Evolutionary conservation across 2,329 filamentous ascomycete genomes (phyloP), one percentile per base, ranked within the genome.

Genomic region (Alternaria novae-zelandiae): DNA sequence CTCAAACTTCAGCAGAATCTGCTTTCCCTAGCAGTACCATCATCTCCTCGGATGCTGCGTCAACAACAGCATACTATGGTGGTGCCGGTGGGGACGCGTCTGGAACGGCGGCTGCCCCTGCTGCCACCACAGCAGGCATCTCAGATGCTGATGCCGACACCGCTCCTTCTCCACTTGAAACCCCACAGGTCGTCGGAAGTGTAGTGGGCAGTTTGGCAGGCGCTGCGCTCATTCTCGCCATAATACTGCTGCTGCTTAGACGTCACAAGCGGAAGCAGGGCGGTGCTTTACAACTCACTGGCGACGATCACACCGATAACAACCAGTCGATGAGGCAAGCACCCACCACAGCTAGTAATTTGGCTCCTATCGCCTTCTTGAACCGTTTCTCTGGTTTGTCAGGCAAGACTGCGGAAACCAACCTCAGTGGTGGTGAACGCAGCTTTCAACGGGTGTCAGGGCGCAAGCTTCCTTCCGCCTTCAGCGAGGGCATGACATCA

Each of bases 131-230:
- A 28, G 53, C 69, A 23, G 57, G 64, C 21, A 53, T 60, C 13
- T 60, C 63, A 30, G 51, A 68, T 6, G 49, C 59, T 7, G 53
- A 47, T 23, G 44, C 66, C 10, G 57, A 54, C 28, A 62, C 67
- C 28, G 65, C 70, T 30, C 67, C 70, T 15, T 66, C 63, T 32
- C 74, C 79, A 20, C 76, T 83, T 7, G 80, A 81, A 47, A 87
- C 85, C 23, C 83, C 84, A 15, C 83, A 83, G 62, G 84, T 90
- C 4, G 86, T 89, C 20, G 88, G 88, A 8, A 87, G 87, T 50
- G 86, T 90, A n/a, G 82, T 90, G 25, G 88, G 88, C 15, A 87
- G 87, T 49, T 82, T 89, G 54, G 87, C 87, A 32, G 88, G 87
- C 26, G 72, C 86, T 32, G 84, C 86, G 12, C 73, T 87, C 8